Base-by-base conservation (phyloP, 768 basidiomycete genomes). In the Termitomyces sp. region DNA sequence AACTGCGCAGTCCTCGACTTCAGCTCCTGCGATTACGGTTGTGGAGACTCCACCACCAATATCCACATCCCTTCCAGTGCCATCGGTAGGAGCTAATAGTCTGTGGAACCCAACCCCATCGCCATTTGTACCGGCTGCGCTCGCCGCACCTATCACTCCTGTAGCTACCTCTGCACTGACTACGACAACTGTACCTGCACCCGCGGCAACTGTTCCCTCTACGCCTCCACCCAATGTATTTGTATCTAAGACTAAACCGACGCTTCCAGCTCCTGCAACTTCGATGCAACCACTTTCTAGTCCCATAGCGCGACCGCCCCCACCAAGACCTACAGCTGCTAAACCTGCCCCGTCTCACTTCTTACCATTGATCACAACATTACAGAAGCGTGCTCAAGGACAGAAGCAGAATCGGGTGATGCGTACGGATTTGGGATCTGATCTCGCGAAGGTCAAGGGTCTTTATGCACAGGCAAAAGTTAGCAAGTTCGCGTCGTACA, bases 391-490 rank as follows among this genome's bases (percentile, higher is more conserved):
- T 40, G 38, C 39, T 57, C 11, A 50, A 28, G 60, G 33, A 4
- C 24, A 58, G 9, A 48, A 52, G 18, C 35, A 42, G n/a, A n/a
- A 18, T 0, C 12, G 24, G 28, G 55, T 61, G 6, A 16, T 18
- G 15, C 59, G 66, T 28, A 32, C 59, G 13, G 63, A 67, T 35
- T 49, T 71, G 20, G 70, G 66, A 32, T n/a, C 33, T 16, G 65
- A 67, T 40, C 60, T 73, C 18, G 53, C 67, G 6, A 66, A 67
- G 57, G 8, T 67, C 28, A 64, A 63, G 28, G 20, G 53, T 20
- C 45, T 67, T 7, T 72, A 72, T 62, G 49, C 52, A 16, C 63
- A 58, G 22, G 70, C 69, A 15, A 65, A 63, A 15, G 67, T 69
- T 13, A 55, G 61, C 18, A 68, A 57, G 16, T 74, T 74, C 45